phyloP scores from a whole-genome alignment of 768 basidiomycete species.

The Podaxis sp. region DNA sequence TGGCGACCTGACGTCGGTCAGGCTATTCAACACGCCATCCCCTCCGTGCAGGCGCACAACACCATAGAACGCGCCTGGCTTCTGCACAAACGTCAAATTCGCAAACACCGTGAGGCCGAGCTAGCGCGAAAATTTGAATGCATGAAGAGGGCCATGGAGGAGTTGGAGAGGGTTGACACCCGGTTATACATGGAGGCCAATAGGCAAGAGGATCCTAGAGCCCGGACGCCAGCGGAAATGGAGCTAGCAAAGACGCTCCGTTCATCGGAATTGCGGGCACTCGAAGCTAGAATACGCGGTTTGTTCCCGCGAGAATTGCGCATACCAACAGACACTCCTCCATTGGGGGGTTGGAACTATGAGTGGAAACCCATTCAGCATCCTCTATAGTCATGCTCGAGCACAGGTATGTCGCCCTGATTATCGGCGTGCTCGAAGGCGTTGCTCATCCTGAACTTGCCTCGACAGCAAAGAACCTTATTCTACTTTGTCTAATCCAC shows the following conservation, averaged over 20 bases:
- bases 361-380: constrained; percentile 73
- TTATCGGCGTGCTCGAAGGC: neutral
- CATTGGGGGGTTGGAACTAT: constrained; percentile 81
- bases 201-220: constrained; percentile 70
- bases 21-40: constrained; percentile 80
- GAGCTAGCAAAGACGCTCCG: constrained; percentile 61
- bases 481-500: neutral
- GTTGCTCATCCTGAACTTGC: neutral
- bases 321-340: constrained; percentile 83
- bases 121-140: constrained; percentile 73
- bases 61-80: constrained; percentile 92
- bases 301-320: constrained; percentile 87
- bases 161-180: constrained; percentile 60
- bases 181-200: constrained; percentile 70
- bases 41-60: constrained; percentile 85
- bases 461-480: neutral
- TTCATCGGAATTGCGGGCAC: constrained; percentile 61
- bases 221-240: constrained; percentile 53
- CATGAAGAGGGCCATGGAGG: constrained; percentile 86
- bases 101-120: constrained; percentile 68
- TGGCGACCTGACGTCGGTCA: constrained; percentile 81
- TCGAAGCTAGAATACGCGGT: constrained; percentile 77
- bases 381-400: constrained; percentile 35
- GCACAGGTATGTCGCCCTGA: neutral
- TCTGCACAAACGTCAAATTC: constrained; percentile 71